Evolutionary conservation across 148 eudicot species (phyloP).

Genomic region (Heliamphora exappendiculata): DNA sequence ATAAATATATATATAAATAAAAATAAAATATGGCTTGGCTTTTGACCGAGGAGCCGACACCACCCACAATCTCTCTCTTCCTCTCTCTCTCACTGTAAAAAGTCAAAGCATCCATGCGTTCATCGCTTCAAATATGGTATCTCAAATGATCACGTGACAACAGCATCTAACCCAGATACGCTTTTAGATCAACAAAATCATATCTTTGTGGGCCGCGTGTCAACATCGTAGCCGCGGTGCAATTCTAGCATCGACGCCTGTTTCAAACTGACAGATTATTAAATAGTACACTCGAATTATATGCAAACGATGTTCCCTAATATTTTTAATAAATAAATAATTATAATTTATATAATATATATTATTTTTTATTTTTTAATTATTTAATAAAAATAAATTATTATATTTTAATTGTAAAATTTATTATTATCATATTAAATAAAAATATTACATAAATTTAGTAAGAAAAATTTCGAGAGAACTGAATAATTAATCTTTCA

Average conservation of each 20-base stretch:
- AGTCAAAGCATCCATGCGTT: conserved; percentile 16
- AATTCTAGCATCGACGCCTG: conserved; percentile 17
- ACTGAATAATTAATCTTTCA: too few species aligned
- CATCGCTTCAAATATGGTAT: not conserved
- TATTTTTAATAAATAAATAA: too few species aligned
- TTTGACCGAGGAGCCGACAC: conserved; percentile 6
- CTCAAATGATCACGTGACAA: conserved; percentile 4
- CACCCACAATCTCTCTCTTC: conserved; percentile 4
- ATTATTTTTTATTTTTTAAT: not conserved
- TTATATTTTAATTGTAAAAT: too few species aligned
- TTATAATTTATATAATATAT: not conserved
- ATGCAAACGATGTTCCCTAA: too few species aligned
- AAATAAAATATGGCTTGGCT: too few species aligned
- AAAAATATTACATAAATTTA: too few species aligned
- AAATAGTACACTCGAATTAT: too few species aligned
- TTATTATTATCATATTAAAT: too few species aligned
- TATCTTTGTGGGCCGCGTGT: conserved; percentile 19
- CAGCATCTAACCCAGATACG: conserved; percentile 10
- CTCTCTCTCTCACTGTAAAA: conserved; percentile 6
- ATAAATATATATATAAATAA: too few species aligned
- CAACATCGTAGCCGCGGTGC: conserved; percentile 21
- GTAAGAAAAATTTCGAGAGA: too few species aligned
- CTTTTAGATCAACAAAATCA: conserved; percentile 18
- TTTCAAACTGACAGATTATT: too few species aligned
- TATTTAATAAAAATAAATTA: too few species aligned